Evolutionary conservation across 257 asterid genomes (phyloP).

Genomic region (Agastache rugosa): DNA sequence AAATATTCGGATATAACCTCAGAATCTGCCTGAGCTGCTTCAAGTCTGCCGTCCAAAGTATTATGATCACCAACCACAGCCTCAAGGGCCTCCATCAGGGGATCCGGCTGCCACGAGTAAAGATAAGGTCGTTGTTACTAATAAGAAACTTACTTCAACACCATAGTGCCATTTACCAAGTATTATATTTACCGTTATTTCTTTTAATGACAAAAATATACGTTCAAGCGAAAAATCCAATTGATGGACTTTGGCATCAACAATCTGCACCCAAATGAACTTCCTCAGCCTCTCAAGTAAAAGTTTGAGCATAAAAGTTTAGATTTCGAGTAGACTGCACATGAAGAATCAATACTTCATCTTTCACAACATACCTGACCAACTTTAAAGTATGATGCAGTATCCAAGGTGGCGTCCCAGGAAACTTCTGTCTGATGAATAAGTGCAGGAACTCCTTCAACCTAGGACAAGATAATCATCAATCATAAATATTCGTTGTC

Average conservation of each 20-base stretch:
- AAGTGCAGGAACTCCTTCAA: slow-evolving; percentile 91
- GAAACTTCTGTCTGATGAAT: slow-evolving; percentile 97
- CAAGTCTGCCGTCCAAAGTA: slow-evolving; percentile 65
- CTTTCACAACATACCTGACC: slow-evolving; percentile 68
- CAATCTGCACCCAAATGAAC: slow-evolving; percentile 54
- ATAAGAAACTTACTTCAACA: slow-evolving; percentile 27
- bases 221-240: slow-evolving; percentile 89
- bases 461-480: slow-evolving; percentile 48
- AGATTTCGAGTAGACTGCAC: slow-evolving; percentile 9
- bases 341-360: not conserved
- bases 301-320: slow-evolving; percentile 14
- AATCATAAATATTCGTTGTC: slow-evolving; percentile 17
- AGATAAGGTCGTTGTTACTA: slow-evolving; percentile 21
- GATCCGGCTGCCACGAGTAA: slow-evolving; percentile 81
- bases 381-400: slow-evolving; percentile 76
- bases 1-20: slow-evolving; percentile 54
- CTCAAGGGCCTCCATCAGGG: slow-evolving; percentile 78
- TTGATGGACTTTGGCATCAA: slow-evolving; percentile 94
- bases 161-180: slow-evolving; percentile 9
- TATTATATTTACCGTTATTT: slow-evolving; percentile 62
- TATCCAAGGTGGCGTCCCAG: slow-evolving; percentile 95
- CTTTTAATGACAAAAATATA: slow-evolving; percentile 87
- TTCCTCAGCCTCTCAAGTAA: slow-evolving; percentile 11
- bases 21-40: slow-evolving; percentile 66
- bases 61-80: slow-evolving; percentile 81